Conservation (phyloP, 768 basidiomycete genomes). For the Scleroderma citrinum region DNA sequence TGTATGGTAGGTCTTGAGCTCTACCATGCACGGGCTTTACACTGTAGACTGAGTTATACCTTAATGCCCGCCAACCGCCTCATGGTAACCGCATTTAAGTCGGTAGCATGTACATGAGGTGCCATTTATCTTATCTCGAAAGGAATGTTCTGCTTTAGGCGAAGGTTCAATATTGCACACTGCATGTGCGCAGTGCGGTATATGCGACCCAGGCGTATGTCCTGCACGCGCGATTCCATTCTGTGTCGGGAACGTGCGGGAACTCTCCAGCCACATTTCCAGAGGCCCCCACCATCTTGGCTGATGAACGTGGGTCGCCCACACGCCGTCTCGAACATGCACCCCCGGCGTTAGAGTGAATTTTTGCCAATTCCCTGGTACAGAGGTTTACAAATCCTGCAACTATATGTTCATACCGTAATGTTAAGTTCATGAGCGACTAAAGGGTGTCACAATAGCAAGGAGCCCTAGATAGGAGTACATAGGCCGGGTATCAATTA, state of each 20-base stretch:
- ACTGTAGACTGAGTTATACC: neutral
- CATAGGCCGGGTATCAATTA: constrained; percentile 2
- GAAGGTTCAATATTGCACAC: neutral
- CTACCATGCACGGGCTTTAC: neutral
- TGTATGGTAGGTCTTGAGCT: neutral
- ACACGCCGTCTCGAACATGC: too few species aligned
- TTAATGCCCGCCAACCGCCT: neutral
- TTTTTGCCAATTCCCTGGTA: too few species aligned
- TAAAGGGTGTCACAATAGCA: neutral
- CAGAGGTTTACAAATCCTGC: neutral
- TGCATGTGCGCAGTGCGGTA: neutral
- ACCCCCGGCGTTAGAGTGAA: too few species aligned
- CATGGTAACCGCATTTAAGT: neutral
- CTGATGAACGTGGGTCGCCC: too few species aligned
- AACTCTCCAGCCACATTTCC: neutral
- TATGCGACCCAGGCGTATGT: neutral
- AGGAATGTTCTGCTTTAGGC: neutral
- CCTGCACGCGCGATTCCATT: neutral
- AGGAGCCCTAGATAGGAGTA: neutral
- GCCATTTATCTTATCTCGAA: neutral
- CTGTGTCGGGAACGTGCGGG: too few species aligned
- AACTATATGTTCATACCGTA: neutral
- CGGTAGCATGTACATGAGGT: neutral
- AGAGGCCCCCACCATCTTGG: too few species aligned
- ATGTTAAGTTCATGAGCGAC: neutral